Base-by-base conservation (phyloP, 1,139 yeast genomes). In the Scheffersomyces illinoinensis region DNA sequence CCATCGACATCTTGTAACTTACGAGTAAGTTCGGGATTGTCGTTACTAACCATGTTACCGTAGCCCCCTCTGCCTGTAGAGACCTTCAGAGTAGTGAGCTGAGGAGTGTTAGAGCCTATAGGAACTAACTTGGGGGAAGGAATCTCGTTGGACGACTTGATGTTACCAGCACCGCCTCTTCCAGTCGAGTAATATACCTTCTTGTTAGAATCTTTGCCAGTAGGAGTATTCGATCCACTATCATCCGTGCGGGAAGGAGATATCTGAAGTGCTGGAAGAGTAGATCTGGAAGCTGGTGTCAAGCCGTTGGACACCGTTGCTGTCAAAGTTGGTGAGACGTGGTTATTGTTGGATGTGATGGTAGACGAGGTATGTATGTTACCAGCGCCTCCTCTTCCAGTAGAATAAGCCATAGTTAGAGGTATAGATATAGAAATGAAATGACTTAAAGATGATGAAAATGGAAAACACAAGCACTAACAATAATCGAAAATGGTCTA, bases 31-130 rank as follows among this genome's bases (percentile, higher is more conserved):
- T 82, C 81, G 1, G 90, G 86, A 69, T 89, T 88, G 53, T 80
- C 81, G 71, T 89, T 89, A 62, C 75, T 81, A 57, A 87, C 77
- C 91, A 90, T 90, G 69, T 90, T 90, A 5, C 96, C 96, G 55
- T 85, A 88, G 1, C 96, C 96, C 10, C 96, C 96, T 65, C 96
- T 81, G 43, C 96, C 96, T 2, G 95, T 90, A 33, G 91, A 83
- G 66, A 86, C 85, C 48, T 84, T 82, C 33, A 85, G 83, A 49
- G 86, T 85, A 55, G 80, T 75, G 57, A 89, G 76, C 64, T 78
- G 84, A 21, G 93, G 95, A 21, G 90, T 85, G 62, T 82, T 85
- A 33, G 88, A 84, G 2, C 91, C 91, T 66, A 85, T 87, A 4
- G 86, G 85, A 1, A 81, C 84, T 50, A 85, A 71, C 57, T 79